Evolutionary conservation across 768 basidiomycete genomes (phyloP), one percentile per base, ranked within the genome.

Genomic region (Vararia minispora): DNA sequence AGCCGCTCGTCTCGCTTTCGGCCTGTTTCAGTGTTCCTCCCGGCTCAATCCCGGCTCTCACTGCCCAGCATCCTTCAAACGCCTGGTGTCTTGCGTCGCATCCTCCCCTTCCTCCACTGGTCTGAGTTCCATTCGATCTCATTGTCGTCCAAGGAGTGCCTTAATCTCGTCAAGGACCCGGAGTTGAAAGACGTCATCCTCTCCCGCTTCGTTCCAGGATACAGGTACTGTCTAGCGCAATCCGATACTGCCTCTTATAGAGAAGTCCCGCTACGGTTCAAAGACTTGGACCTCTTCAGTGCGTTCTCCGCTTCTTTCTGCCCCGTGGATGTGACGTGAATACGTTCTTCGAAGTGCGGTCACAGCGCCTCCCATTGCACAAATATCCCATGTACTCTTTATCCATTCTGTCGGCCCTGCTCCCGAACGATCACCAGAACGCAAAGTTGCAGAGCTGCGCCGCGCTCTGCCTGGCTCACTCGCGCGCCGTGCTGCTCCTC

Each of bases 381-480:
- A 66, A 65, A 24, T 88, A 87, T 48, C 83, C 84, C 0, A 72
- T 72, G 52, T 74, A 78, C 41, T 74, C 81, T 13, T 63, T 84
- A 6, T 58, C 68, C 16, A 50, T 62, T n/a, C 58, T 81, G 26
- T 69, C 68, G 11, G 56, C 60, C 5, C 42, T 63, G 3, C 41
- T 50, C 33, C 55, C 61, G 18, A 54, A 57, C 24, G 45, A 46
- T 27, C 38, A 43, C 10, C 56, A 63, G 42, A 57, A 65, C 44
- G 46, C 47, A 32, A 46, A 51, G 34, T 59, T 62, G 4, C 38
- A 54, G 11, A 62, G 61, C 28, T 60, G 76, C n/a, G 57, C 63
- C 23, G 55, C 64, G 3, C 58, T 82, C 7, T 60, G 74, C 2
- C 69, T 69, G 17, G 71, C 78, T 3, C 82, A 88, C 51, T 80